Evolutionary conservation across 345 rosid species (phyloP), one percentile per base, ranked within the genome.

Genomic region (Corchorus capsularis): DNA sequence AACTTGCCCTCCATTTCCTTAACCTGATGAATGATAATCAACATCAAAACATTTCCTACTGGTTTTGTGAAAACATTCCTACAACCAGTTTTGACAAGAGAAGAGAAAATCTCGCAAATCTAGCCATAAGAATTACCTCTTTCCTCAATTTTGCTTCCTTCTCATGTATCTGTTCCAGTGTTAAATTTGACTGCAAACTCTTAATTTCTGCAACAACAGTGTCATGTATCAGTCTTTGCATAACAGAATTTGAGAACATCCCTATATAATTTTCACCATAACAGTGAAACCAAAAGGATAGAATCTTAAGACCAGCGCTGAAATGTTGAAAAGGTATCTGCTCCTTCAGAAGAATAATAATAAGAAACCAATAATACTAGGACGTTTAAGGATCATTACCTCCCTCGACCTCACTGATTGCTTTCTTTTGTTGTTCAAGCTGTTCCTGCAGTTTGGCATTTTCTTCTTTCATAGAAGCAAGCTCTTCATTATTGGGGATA

Each of bases 401-500:
- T 91, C 89, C 90, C 73, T 91, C 97, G 14, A 87, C 86, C 80
- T 82, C 91, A 17, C 79, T 54, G 79, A 84, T 83, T 8, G 88
- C 72, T 80, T 81, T 91, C 90, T 83, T 91, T 79, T 88, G 88
- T 43, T 90, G 95, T 16, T 75, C 78, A 39, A 94, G 82, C 75
- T 84, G 90, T 69, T 87, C 71, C 86, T 92, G 97, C 75, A 93
- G 68, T 45, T 82, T 81, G 67, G 84, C 82, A 77, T 91, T 96
- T 37, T 89, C 90, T 75, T 88, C 94, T 82, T 96, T 93, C 98
- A 93, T 96, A 53, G 8, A 83, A 82, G 78, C 87, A 81, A 96
- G 94, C 83, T 92, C 97, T 69, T 93, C 97, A 0, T 17, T 80
- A 88, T 91, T 90, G 12, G 95, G 97, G 73, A 93, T 92, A 63